These are phyloP conservation scores for Jaapia argillacea DNA, from an alignment of 768 basidiomycete genomes.

Conservation along the genomic window DNA sequence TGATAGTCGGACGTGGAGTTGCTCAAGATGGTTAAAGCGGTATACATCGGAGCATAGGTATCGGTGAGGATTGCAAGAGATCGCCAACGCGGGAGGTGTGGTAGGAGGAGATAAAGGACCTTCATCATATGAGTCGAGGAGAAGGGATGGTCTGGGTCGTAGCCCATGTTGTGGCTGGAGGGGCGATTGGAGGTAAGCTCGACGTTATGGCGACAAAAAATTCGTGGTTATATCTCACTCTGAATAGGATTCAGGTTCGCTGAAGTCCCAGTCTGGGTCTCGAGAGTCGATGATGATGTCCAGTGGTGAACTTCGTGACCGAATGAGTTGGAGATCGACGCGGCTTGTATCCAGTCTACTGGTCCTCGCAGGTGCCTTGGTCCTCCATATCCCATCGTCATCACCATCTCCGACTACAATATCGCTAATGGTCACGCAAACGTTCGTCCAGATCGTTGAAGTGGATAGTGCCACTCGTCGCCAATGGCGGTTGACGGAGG, in stretches of 20 bases:
- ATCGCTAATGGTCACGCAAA: slow-evolving; percentile 32
- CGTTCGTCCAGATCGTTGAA: slow-evolving; percentile 42
- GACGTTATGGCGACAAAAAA: too few relatives aligned
- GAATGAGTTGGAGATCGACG: slow-evolving; percentile 30
- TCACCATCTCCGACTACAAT: slow-evolving; percentile 2
- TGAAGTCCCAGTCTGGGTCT: slow-evolving; percentile 49
- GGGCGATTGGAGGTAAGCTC: slow-evolving; percentile 18
- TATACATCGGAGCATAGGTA: slow-evolving; percentile 47
- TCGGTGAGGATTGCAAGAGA: slow-evolving; percentile 45
- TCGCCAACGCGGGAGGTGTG: slow-evolving; percentile 41
- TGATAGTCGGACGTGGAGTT: too few relatives aligned
- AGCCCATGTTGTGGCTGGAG: too few relatives aligned
- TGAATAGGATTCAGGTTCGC: slow-evolving; percentile 32
- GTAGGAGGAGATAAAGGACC: slow-evolving; percentile 38
- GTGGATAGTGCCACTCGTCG: slow-evolving; percentile 37
- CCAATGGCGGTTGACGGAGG: slow-evolving; percentile 44
- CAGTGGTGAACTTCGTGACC: slow-evolving; percentile 38
- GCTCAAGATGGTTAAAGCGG: slow-evolving; percentile 37
- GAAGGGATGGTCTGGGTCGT: too few relatives aligned
- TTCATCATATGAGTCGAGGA: too few relatives aligned
- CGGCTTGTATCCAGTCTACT: slow-evolving; percentile 24
- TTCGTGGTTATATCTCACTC: too few relatives aligned
- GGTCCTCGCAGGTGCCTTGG: not conserved
- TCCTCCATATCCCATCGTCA: not conserved
- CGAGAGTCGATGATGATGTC: slow-evolving; percentile 50